Evolutionary conservation across 768 basidiomycete genomes (phyloP).

Genomic region (Leucocoprinus sp.): DNA sequence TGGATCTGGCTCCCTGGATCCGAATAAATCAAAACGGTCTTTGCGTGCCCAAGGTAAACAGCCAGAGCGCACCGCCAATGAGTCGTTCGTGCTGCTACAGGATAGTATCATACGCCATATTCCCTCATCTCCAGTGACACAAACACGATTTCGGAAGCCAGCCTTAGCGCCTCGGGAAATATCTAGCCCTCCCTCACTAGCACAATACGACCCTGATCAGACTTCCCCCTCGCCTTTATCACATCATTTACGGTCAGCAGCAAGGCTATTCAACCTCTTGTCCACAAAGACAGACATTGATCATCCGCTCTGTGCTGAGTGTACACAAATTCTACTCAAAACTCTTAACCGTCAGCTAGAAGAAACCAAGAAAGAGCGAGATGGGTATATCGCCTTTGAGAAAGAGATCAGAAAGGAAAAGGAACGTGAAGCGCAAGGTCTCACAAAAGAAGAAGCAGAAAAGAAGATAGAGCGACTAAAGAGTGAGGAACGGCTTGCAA

Average conservation of each 20-base stretch:
- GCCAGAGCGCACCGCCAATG: slow-evolving; percentile 46
- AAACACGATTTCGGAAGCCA: slow-evolving; percentile 36
- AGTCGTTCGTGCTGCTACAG: slow-evolving; percentile 87
- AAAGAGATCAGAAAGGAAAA: slow-evolving; percentile 77
- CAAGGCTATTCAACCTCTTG: slow-evolving; percentile 67
- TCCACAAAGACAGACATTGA: slow-evolving; percentile 76
- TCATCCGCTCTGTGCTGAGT: slow-evolving; percentile 93
- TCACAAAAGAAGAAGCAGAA: slow-evolving; percentile 57
- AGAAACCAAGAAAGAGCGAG: slow-evolving; percentile 85
- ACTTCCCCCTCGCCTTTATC: slow-evolving; percentile 67
- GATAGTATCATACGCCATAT: slow-evolving; percentile 73
- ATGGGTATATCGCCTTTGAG: slow-evolving; percentile 91
- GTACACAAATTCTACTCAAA: slow-evolving; percentile 73
- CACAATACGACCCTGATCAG: slow-evolving; percentile 40
- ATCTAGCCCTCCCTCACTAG: slow-evolving; percentile 20
- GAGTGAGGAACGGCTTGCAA: slow-evolving; percentile 55
- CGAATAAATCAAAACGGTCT: slow-evolving; percentile 34
- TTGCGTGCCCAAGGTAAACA: slow-evolving; percentile 55
- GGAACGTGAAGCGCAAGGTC: slow-evolving; percentile 58
- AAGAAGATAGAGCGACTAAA: slow-evolving; percentile 67
- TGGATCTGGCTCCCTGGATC: slow-evolving; percentile 19
- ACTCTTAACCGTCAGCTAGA: slow-evolving; percentile 76
- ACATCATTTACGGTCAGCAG: slow-evolving; percentile 68
- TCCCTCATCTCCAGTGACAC: slow-evolving; percentile 42
- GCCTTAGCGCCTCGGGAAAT: slow-evolving; percentile 22